Conservation (phyloP, 257 asterid species). For the Solanum medicagineum region DNA sequence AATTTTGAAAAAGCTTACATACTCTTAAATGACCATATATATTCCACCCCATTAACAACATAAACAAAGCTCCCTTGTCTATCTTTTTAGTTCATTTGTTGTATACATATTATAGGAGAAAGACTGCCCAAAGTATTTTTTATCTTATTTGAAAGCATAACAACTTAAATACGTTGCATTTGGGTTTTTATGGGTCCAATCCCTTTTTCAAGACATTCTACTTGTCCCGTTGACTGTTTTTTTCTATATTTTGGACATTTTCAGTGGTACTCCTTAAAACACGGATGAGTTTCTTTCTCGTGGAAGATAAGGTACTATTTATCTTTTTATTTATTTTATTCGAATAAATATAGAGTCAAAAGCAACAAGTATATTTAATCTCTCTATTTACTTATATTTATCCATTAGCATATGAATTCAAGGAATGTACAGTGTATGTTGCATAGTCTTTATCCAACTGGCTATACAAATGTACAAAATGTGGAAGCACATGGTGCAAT, state of each 20-base stretch:
- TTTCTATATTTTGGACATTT: background rate
- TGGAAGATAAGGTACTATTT: background rate
- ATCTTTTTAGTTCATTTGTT: background rate
- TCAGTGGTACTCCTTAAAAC: background rate
- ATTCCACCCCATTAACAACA: too few species aligned
- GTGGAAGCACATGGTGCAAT: background rate
- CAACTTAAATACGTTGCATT: background rate
- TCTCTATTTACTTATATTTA: too few species aligned
- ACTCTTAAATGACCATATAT: background rate
- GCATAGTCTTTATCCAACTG: background rate
- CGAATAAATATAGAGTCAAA: background rate
- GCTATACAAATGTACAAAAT: background rate
- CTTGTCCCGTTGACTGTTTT: conserved; percentile 33
- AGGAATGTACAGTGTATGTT: background rate
- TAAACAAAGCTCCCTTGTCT: background rate
- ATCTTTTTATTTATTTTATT: background rate
- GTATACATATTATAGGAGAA: background rate
- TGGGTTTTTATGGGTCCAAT: conserved; percentile 42
- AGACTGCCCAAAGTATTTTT: conserved; percentile 9
- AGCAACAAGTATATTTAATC: too few species aligned
- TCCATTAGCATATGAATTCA: background rate
- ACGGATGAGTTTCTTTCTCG: background rate
- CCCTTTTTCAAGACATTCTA: conserved; percentile 21
- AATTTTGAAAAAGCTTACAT: background rate
- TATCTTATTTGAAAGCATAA: background rate